phyloP scores from a whole-genome alignment of 2,329 filamentous ascomycete species.

The Incumbomyces lentus region DNA sequence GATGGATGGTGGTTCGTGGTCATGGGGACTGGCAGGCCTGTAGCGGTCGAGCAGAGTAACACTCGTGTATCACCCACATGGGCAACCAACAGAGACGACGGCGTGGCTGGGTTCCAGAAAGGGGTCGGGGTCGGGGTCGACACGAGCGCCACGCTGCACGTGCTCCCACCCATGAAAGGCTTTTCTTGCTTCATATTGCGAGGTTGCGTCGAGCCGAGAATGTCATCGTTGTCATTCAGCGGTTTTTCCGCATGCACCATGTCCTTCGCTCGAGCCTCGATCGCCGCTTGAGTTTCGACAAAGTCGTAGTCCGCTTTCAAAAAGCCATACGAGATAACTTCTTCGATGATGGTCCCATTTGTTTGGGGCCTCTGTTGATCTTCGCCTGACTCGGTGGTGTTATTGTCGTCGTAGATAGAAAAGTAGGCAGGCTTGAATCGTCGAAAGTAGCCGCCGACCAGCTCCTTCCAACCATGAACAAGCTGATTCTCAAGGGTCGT shows the following conservation, averaged over 20 bases:
- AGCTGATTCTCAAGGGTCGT: slow-evolving; percentile 60
- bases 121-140: slow-evolving; percentile 84
- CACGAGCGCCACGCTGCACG: slow-evolving; percentile 78
- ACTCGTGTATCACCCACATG: slow-evolving; percentile 92
- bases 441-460: slow-evolving; percentile 88
- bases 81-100: slow-evolving; percentile 72
- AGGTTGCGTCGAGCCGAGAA: slow-evolving; percentile 37
- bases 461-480: slow-evolving; percentile 66
- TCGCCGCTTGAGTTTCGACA: slow-evolving; percentile 74
- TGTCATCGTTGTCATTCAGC: slow-evolving; percentile 73
- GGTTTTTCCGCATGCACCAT: slow-evolving; percentile 61
- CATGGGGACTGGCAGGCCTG: slow-evolving; percentile 66
- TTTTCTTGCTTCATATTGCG: neutral
- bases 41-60: slow-evolving; percentile 75
- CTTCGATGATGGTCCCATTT: slow-evolving; percentile 34
- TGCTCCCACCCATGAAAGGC: slow-evolving; percentile 88
- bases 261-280: slow-evolving; percentile 56
- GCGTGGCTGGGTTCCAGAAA: slow-evolving; percentile 86
- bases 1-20: slow-evolving; percentile 90
- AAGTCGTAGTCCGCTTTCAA: slow-evolving; percentile 91
- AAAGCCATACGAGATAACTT: slow-evolving; percentile 78
- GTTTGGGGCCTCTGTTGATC: slow-evolving; percentile 23
- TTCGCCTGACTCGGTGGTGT: slow-evolving; percentile 23
- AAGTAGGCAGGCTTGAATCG: slow-evolving; percentile 80
- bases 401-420: slow-evolving; percentile 31